Evolutionary conservation across 345 rosid genomes (phyloP).

Genomic region (Clausena lansium): DNA sequence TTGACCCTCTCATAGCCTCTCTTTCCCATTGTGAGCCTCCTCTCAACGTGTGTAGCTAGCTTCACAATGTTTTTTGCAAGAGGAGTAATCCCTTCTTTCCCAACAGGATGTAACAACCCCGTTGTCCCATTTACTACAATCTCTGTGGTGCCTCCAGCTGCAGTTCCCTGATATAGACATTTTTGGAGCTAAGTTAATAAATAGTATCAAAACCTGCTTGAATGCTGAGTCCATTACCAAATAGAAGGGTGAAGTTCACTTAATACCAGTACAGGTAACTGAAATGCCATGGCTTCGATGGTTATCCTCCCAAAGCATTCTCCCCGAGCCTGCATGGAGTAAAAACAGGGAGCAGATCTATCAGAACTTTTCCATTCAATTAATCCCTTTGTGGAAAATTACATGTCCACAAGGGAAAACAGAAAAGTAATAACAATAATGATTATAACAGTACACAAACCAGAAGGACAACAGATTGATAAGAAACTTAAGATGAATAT

Average conservation of each 20-base stretch:
- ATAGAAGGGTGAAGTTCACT: slow-evolving; percentile 4
- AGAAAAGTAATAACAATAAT: background rate
- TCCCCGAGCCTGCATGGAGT: slow-evolving; percentile 37
- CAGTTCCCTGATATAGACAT: slow-evolving; percentile 33
- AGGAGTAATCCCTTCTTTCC: slow-evolving; percentile 41
- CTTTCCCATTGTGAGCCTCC: slow-evolving; percentile 56
- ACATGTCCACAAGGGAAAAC: background rate
- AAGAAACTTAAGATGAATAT: background rate
- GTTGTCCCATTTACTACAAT: slow-evolving; percentile 50
- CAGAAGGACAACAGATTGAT: background rate
- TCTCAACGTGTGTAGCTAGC: slow-evolving; percentile 46
- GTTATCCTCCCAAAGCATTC: slow-evolving; percentile 66
- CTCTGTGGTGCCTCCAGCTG: slow-evolving; percentile 55
- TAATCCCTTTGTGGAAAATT: background rate
- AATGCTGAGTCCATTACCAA: background rate
- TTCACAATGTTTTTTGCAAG: slow-evolving; percentile 45
- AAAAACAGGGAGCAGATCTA: background rate
- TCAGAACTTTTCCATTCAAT: background rate
- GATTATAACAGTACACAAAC: background rate
- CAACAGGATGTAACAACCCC: slow-evolving; percentile 45
- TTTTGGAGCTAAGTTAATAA: background rate
- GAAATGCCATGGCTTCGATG: slow-evolving; percentile 64
- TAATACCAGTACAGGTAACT: slow-evolving; percentile 52
- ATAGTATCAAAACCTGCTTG: background rate
- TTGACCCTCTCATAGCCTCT: slow-evolving; percentile 46